Conservation (phyloP, 2,329 filamentous ascomycete genomes). For the Venturia aucupariae region DNA sequence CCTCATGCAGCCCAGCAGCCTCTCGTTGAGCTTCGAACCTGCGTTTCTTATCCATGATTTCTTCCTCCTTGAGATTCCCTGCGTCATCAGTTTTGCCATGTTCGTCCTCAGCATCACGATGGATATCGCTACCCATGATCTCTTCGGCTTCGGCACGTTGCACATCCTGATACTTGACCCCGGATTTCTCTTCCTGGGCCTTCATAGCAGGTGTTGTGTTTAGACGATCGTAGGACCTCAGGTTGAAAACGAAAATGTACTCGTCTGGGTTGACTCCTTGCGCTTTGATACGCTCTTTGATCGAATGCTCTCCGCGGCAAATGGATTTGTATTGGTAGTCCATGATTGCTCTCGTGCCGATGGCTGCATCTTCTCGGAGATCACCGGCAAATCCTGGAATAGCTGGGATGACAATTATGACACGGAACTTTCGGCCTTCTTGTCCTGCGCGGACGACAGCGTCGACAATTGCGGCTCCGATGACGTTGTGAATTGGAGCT, state of each 20-base stretch:
- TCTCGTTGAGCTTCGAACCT: conserved; percentile 37
- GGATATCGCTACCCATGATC: conserved; percentile 68
- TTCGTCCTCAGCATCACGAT: conserved; percentile 37
- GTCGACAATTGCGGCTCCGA: conserved; percentile 84
- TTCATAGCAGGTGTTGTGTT: conserved; percentile 69
- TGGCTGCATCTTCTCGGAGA: conserved; percentile 70
- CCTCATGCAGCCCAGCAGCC: conserved; percentile 29
- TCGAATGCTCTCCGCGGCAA: conserved; percentile 81
- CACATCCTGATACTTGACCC: conserved; percentile 75
- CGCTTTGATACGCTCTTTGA: conserved; percentile 66
- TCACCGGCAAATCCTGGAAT: conserved; percentile 94
- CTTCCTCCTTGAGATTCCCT: conserved; percentile 29
- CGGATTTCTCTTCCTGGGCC: conserved; percentile 69
- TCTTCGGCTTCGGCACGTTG: conserved; percentile 84
- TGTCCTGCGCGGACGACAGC: conserved; percentile 73
- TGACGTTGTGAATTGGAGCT: conserved; percentile 73
- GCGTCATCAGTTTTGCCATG: conserved; percentile 24
- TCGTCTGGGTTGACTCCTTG: conserved; percentile 66
- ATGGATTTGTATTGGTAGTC: conserved; percentile 98
- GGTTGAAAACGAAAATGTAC: conserved; percentile 88
- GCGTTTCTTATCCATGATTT: conserved; percentile 37
- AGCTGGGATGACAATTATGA: conserved; percentile 84
- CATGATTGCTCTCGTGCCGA: conserved; percentile 85
- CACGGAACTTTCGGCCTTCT: conserved; percentile 76
- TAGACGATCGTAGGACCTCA: conserved; percentile 85